A percentile compares a stretch with the other conserved stretches of the same genome.
These are phyloP conservation scores for Neofusicoccum laricinum DNA, from an alignment of 2,329 filamentous ascomycete species.

Conservation along the genomic window DNA sequence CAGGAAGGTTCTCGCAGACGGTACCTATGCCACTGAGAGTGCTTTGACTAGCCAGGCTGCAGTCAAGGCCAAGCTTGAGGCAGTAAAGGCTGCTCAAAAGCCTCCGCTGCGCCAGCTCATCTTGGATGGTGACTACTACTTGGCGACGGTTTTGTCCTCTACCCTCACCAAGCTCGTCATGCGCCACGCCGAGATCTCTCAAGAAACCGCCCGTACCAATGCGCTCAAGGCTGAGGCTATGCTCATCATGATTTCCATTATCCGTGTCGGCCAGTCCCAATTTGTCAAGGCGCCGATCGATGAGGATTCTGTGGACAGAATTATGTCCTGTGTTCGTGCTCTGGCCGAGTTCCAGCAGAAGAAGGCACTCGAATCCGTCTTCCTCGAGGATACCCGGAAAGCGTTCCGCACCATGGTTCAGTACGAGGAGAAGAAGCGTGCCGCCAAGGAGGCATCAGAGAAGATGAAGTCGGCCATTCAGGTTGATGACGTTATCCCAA, in stretches of 20 bases:
- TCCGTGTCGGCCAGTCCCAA: slow-evolving; percentile 96
- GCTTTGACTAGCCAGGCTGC: slow-evolving; percentile 91
- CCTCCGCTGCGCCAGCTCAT: slow-evolving; percentile 92
- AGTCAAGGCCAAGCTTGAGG: slow-evolving; percentile 85
- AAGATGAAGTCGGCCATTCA: slow-evolving; percentile 93
- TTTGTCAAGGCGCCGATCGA: slow-evolving; percentile 98
- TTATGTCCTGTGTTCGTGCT: slow-evolving; percentile 95
- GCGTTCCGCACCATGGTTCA: slow-evolving; percentile 97
- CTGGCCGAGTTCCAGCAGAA: slow-evolving; percentile 85
- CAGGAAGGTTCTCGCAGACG: slow-evolving; percentile 88
- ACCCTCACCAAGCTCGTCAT: slow-evolving; percentile 97
- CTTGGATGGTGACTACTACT: slow-evolving; percentile 94
- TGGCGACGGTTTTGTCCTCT: slow-evolving; percentile 91
- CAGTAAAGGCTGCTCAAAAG: slow-evolving; percentile 95
- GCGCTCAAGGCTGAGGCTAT: slow-evolving; percentile 94
- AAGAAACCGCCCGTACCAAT: slow-evolving; percentile 83
- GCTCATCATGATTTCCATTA: slow-evolving; percentile 99
- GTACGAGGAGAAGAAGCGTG: slow-evolving; percentile 94
- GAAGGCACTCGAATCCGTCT: slow-evolving; percentile 88
- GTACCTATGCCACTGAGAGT: slow-evolving; percentile 95
- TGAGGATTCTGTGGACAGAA: slow-evolving; percentile 95
- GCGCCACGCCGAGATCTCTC: slow-evolving; percentile 91
- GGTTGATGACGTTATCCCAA: slow-evolving; percentile 90
- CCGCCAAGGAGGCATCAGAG: slow-evolving; percentile 87
- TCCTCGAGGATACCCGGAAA: slow-evolving; percentile 90